Evolutionary conservation across 2,329 filamentous ascomycete species (phyloP).

Genomic region (Fusarium multiceps): DNA sequence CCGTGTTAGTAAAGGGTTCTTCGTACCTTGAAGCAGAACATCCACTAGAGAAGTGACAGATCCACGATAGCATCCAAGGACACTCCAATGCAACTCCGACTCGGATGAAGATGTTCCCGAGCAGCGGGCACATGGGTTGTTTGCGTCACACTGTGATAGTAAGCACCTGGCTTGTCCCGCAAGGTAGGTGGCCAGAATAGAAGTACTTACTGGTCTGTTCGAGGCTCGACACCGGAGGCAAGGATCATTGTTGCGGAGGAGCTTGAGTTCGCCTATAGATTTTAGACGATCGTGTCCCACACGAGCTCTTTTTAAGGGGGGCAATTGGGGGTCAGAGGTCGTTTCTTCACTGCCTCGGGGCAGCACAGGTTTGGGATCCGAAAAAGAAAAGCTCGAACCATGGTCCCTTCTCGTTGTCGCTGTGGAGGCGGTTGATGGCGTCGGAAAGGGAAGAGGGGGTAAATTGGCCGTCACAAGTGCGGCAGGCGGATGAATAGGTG

Average conservation of each 20-base stretch:
- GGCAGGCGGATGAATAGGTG: conserved; percentile 56
- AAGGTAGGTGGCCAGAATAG: neutral
- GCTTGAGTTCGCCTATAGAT: conserved; percentile 66
- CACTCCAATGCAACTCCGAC: conserved; percentile 59
- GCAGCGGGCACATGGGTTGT: conserved; percentile 62
- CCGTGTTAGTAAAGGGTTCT: neutral
- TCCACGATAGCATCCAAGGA: conserved; percentile 64
- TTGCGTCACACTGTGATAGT: conserved; percentile 61
- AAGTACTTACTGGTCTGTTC: conserved; percentile 57
- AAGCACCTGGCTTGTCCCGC: conserved; percentile 11
- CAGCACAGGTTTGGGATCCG: conserved; percentile 52
- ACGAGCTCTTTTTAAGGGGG: conserved; percentile 65
- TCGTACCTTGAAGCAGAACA: conserved; percentile 62
- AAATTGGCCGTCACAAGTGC: conserved; percentile 46
- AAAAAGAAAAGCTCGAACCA: conserved; percentile 51
- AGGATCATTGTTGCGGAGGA: conserved; percentile 59
- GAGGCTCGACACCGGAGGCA: conserved; percentile 64
- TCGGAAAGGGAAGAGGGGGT: conserved; percentile 47
- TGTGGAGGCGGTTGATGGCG: conserved; percentile 47
- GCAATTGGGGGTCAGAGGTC: conserved; percentile 63
- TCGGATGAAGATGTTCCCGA: conserved; percentile 52
- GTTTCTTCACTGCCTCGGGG: conserved; percentile 58
- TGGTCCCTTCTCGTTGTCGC: conserved; percentile 45
- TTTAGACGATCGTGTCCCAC: conserved; percentile 65
- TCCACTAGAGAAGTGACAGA: conserved; percentile 60